Evolutionary conservation across 202 grass and related monocot genomes (phyloP).

Genomic region (Digitaria exilis): DNA sequence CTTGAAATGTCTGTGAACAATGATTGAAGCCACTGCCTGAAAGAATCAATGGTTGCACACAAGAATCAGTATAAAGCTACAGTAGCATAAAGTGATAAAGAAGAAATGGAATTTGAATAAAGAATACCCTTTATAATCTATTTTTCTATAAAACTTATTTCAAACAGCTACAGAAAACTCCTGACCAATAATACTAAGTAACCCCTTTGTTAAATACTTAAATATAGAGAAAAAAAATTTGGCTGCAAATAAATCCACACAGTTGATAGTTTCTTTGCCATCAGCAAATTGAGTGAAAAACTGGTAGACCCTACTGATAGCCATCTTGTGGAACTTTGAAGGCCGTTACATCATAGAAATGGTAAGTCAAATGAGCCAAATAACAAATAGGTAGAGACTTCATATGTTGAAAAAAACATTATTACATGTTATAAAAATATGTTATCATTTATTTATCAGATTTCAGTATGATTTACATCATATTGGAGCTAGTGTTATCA

Average conservation of each 20-base stretch:
- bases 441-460: constrained; percentile 9
- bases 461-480: background rate
- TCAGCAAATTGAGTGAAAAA: constrained; percentile 7
- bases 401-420: background rate
- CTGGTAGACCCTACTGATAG: background rate
- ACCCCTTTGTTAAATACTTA: constrained; percentile 36
- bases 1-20: constrained; percentile 77
- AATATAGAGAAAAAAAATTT: background rate
- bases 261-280: background rate
- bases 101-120: constrained; percentile 2
- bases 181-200: constrained; percentile 8
- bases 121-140: background rate
- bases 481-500: background rate
- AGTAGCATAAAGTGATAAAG: constrained; percentile 36
- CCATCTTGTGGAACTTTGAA: background rate
- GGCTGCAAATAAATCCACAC: background rate
- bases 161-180: constrained; percentile 1
- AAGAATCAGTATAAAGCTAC: constrained; percentile 28
- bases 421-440: constrained; percentile 7
- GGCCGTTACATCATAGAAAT: constrained; percentile 10
- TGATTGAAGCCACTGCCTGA: constrained; percentile 83
- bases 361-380: constrained; percentile 15
- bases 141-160: constrained; percentile 30
- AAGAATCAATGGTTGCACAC: constrained; percentile 24
- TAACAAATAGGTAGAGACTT: constrained; percentile 8